A percentile compares a stretch with the other conserved stretches of the same genome.
phyloP scores from a whole-genome alignment of 192 early-diverging fungal species.

The Umbelopsis ramanniana region DNA sequence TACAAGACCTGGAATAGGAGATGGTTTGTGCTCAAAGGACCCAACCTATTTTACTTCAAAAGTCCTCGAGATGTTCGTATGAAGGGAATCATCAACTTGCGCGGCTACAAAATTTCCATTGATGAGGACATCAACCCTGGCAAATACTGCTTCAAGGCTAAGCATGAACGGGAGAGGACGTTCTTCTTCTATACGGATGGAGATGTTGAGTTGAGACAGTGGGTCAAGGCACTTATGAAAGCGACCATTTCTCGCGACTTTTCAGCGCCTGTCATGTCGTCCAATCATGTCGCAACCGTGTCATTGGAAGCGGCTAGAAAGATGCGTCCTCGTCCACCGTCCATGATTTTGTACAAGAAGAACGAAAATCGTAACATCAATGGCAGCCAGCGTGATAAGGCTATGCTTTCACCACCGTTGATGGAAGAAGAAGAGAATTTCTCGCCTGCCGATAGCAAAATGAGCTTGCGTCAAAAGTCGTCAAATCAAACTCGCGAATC shows the following conservation, averaged over 20 bases:
- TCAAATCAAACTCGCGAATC: constrained; percentile 29
- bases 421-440: constrained; percentile 36
- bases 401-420: constrained; percentile 19
- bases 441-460: constrained; percentile 19
- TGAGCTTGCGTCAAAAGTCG: constrained; percentile 33
- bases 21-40: constrained; percentile 65
- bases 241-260: constrained; percentile 63
- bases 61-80: constrained; percentile 50
- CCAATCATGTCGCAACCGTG: constrained; percentile 60
- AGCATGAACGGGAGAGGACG: constrained; percentile 59
- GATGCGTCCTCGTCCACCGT: constrained; percentile 62
- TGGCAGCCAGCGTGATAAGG: constrained; percentile 13
- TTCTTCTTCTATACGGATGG: constrained; percentile 66
- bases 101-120: constrained; percentile 62
- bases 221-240: constrained; percentile 69
- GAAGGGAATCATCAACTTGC: constrained; percentile 62
- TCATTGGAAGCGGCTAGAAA: constrained; percentile 58
- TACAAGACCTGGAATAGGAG: constrained; percentile 66
- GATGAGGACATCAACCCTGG: constrained; percentile 63
- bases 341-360: constrained; percentile 41
- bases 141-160: constrained; percentile 67
- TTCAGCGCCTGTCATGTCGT: constrained; percentile 60
- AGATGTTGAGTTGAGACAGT: constrained; percentile 50
- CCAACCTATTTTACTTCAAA: constrained; percentile 63
- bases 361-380: constrained; percentile 8